Percentiles rank a stretch among this genome's conserved stretches.
These are phyloP conservation scores for Polyplosphaeria fusca DNA, from an alignment of 495 filamentous ascomycete genomes.

Conservation along the genomic window DNA sequence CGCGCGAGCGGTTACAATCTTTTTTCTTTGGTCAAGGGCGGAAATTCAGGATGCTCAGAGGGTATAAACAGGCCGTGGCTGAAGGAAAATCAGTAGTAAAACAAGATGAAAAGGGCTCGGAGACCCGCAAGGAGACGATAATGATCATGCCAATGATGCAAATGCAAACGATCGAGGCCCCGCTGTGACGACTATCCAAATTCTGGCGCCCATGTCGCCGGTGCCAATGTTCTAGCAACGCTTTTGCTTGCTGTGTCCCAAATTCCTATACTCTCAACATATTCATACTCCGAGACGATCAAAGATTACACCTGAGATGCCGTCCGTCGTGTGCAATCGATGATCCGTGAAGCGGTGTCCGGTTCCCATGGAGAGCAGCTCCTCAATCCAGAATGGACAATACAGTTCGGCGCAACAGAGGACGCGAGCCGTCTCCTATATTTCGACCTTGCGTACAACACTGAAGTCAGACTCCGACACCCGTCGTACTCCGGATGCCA, in stretches of 20 bases:
- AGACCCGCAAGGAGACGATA: not conserved
- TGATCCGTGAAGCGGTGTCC: too few species aligned
- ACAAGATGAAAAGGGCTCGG: constrained; percentile 16
- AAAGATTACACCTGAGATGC: too few species aligned
- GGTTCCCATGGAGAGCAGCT: too few species aligned
- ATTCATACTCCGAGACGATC: too few species aligned
- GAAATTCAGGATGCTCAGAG: constrained; percentile 18
- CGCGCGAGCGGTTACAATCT: constrained; percentile 36
- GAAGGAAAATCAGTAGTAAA: constrained; percentile 20
- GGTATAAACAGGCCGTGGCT: constrained; percentile 26
- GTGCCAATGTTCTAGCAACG: too few species aligned
- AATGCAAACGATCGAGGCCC: constrained; percentile 52
- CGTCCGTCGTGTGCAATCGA: too few species aligned
- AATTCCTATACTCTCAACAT: too few species aligned
- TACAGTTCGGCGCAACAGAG: too few species aligned
- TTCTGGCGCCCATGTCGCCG: not conserved
- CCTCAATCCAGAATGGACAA: too few species aligned
- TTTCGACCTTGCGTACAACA: constrained; percentile 13
- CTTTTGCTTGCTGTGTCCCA: too few species aligned
- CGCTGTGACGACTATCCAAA: constrained; percentile 58
- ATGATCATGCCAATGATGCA: constrained; percentile 20
- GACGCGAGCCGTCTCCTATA: too few species aligned
- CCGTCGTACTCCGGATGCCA: constrained; percentile 50
- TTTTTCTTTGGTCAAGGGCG: constrained; percentile 20
- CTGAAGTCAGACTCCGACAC: constrained; percentile 24